Evolutionary conservation across 306 rosid genomes (phyloP).

Genomic region (Vigna hirtella): DNA sequence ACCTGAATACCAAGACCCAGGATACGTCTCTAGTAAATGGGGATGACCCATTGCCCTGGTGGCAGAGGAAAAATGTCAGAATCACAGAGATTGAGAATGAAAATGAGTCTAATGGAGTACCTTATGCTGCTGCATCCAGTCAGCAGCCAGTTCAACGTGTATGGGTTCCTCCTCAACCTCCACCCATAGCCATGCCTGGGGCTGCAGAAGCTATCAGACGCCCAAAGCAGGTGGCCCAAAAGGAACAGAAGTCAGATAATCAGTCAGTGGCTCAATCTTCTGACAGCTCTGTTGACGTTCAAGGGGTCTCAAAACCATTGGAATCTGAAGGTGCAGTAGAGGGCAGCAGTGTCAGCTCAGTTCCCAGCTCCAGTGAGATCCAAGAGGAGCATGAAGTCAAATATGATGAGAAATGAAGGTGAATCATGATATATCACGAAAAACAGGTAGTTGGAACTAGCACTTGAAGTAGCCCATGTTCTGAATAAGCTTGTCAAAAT

Average conservation of each 20-base stretch:
- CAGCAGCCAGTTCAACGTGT: constrained; percentile 61
- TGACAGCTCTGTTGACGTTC: constrained; percentile 61
- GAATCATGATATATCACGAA: constrained; percentile 23
- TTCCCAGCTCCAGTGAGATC: constrained; percentile 58
- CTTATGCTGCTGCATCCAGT: constrained; percentile 51
- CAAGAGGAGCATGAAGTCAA: constrained; percentile 53
- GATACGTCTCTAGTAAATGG: constrained; percentile 59
- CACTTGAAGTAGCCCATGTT: constrained; percentile 26
- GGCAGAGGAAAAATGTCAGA: constrained; percentile 74
- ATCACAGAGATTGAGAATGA: constrained; percentile 69
- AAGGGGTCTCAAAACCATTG: constrained; percentile 53
- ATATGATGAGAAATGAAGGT: constrained; percentile 47
- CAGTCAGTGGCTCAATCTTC: constrained; percentile 53
- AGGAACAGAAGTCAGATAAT: constrained; percentile 60
- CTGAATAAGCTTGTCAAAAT: constrained; percentile 20
- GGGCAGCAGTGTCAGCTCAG: constrained; percentile 31
- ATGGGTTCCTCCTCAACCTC: constrained; percentile 99
- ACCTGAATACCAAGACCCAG: constrained; percentile 50
- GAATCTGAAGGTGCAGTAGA: constrained; percentile 67
- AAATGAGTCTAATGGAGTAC: constrained; percentile 57
- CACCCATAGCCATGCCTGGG: constrained; percentile 79
- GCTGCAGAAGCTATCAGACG: constrained; percentile 97
- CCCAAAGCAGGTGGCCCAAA: constrained; percentile 68
- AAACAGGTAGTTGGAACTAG: constrained; percentile 27
- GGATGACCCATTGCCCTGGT: constrained; percentile 67